A percentile compares a stretch with the other conserved stretches of the same genome.
These are phyloP conservation scores for Spergularia bocconei DNA, from an alignment of 148 eudicot genomes.

Conservation along the genomic window DNA sequence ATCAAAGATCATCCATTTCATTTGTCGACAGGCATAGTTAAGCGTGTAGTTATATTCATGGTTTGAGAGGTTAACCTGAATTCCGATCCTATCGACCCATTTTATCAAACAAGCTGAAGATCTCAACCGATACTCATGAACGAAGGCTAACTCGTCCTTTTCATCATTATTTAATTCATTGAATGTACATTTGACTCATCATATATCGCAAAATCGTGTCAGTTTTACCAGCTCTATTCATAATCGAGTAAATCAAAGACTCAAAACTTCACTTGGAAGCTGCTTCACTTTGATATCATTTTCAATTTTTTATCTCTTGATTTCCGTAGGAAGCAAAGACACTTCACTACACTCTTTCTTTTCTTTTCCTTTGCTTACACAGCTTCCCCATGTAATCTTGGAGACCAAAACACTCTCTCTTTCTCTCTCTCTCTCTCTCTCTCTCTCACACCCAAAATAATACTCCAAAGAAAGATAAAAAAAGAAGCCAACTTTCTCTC, in stretches of 20 bases:
- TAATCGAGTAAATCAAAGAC: too few species aligned
- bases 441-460: too few species aligned
- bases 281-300: neutral
- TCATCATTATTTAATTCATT: too few species aligned
- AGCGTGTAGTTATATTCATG: neutral
- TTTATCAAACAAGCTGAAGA: too few species aligned
- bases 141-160: too few species aligned
- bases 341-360: neutral
- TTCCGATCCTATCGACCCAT: too few species aligned
- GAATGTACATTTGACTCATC: too few species aligned
- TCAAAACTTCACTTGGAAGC: too few species aligned
- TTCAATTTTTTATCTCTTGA: neutral
- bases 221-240: too few species aligned
- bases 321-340: neutral
- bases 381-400: conserved; percentile 17
- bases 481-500: conserved; percentile 5
- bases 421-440: conserved; percentile 17
- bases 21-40: neutral
- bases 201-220: too few species aligned
- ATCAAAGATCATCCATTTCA: neutral
- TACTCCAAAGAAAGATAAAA: neutral
- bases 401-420: conserved; percentile 1
- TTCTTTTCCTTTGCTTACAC: conserved; percentile 7
- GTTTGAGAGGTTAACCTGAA: neutral
- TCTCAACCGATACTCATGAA: too few species aligned